Conservation (phyloP, 495 filamentous ascomycete species). For the Aspergillus carlsbadensis region DNA sequence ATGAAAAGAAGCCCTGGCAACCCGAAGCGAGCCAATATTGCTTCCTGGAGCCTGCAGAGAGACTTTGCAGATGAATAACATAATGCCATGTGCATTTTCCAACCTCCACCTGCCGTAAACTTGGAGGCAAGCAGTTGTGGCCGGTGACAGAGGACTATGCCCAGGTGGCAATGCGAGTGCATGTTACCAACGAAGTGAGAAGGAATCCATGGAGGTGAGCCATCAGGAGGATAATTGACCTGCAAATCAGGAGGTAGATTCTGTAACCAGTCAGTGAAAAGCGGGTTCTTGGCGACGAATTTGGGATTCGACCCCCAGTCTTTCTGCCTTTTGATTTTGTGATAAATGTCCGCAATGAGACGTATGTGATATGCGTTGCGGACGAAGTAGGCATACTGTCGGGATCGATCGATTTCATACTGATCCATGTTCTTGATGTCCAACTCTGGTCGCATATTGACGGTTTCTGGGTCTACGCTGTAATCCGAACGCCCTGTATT, state of each 20-base stretch:
- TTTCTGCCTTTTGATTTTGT: slow-evolving; percentile 75
- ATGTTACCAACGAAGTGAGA: slow-evolving; percentile 91
- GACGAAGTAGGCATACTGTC: slow-evolving; percentile 80
- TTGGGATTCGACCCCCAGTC: slow-evolving; percentile 89
- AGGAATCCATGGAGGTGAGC: slow-evolving; percentile 79
- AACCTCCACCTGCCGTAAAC: slow-evolving; percentile 67
- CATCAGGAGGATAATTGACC: slow-evolving; percentile 74
- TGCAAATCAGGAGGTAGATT: slow-evolving; percentile 78
- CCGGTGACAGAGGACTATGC: slow-evolving; percentile 82
- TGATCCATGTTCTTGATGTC: slow-evolving; percentile 68
- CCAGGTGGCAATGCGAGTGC: slow-evolving; percentile 89
- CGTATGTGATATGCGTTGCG: slow-evolving; percentile 76
- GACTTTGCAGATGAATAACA: slow-evolving; percentile 86
- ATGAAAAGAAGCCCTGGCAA: slow-evolving; percentile 84
- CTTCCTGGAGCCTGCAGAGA: slow-evolving; percentile 89
- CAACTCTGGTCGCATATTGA: slow-evolving; percentile 70
- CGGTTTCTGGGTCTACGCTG: slow-evolving; percentile 68
- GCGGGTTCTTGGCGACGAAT: slow-evolving; percentile 73
- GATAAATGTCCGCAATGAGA: slow-evolving; percentile 70
- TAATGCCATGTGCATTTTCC: slow-evolving; percentile 84
- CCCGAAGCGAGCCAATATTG: slow-evolving; percentile 73
- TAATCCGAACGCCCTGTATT: slow-evolving; percentile 76
- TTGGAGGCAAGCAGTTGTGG: slow-evolving; percentile 81
- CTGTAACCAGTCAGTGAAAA: slow-evolving; percentile 70
- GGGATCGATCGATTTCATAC: slow-evolving; percentile 71